phyloP scores from a whole-genome alignment of 2,329 filamentous ascomycete species.

The Ceratocystiopsis minuta region DNA sequence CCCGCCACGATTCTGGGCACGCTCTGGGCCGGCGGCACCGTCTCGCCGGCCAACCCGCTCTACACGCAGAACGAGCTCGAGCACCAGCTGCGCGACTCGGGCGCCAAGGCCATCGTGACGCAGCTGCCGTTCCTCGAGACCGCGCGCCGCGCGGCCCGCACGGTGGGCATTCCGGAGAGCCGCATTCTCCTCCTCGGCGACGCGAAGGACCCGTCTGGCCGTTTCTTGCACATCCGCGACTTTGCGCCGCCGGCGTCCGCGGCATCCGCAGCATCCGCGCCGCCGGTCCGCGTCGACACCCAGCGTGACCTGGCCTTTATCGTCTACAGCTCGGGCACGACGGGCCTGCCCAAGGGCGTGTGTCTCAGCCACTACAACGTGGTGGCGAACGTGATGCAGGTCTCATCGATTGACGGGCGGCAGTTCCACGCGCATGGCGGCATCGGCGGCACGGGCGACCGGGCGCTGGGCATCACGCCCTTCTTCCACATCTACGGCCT shows the following conservation, averaged over 20 bases:
- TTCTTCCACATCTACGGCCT: conserved; percentile 88
- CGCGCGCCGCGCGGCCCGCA: conserved; percentile 48
- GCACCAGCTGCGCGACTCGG: conserved; percentile 65
- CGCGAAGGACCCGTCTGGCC: conserved; percentile 36
- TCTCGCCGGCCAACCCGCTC: conserved; percentile 74
- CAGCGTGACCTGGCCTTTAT: conserved; percentile 63
- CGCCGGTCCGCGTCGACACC: conserved; percentile 33
- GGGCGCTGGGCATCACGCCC: conserved; percentile 60
- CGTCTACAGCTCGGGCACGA: conserved; percentile 81
- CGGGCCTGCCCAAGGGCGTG: conserved; percentile 80
- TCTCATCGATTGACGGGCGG: conserved; percentile 31
- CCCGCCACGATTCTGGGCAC: conserved; percentile 59
- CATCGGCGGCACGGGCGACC: conserved; percentile 46
- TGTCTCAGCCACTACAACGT: conserved; percentile 73
- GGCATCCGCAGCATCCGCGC: conserved; percentile 28
- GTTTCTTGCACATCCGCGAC: conserved; percentile 53
- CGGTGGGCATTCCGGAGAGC: conserved; percentile 51
- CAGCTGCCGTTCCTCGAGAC: conserved; percentile 47
- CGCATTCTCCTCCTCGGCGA: conserved; percentile 64
- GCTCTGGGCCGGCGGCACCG: conserved; percentile 65
- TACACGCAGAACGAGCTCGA: conserved; percentile 73
- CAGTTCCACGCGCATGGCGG: conserved; percentile 40
- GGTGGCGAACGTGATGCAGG: conserved; percentile 51
- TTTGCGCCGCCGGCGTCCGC: conserved; percentile 38
- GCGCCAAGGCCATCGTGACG: conserved; percentile 58